Evolutionary conservation across 2,329 filamentous ascomycete species (phyloP).

Genomic region (Diplodia seriata): DNA sequence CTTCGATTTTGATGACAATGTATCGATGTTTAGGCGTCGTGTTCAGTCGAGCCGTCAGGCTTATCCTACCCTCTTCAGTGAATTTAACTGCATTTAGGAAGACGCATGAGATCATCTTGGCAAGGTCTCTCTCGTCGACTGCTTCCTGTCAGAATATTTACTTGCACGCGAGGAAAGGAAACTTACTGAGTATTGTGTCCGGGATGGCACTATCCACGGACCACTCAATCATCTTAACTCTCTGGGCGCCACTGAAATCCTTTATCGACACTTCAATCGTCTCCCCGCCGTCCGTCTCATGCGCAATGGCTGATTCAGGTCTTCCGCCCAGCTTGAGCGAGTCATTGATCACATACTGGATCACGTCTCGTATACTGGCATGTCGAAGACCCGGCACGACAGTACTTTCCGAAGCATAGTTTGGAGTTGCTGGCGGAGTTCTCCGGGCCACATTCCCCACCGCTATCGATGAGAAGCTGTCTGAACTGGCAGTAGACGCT

Average conservation of each 20-base stretch:
- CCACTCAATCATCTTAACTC: constrained; percentile 59
- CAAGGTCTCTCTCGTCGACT: constrained; percentile 68
- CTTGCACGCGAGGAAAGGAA: neutral
- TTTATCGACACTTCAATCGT: constrained; percentile 56
- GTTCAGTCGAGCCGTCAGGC: constrained; percentile 61
- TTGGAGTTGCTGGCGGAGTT: constrained; percentile 38
- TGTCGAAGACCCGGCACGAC: constrained; percentile 57
- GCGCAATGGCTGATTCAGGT: constrained; percentile 59
- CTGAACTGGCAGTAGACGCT: constrained; percentile 26
- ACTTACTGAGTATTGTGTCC: constrained; percentile 57
- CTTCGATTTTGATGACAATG: constrained; percentile 67
- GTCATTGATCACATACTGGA: constrained; percentile 61
- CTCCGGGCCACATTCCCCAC: constrained; percentile 3
- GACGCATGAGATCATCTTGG: constrained; percentile 69
- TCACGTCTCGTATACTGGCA: constrained; percentile 56
- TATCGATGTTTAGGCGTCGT: constrained; percentile 54
- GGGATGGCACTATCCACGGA: constrained; percentile 59
- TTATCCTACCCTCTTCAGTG: constrained; percentile 69
- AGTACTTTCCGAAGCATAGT: constrained; percentile 48
- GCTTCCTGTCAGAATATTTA: constrained; percentile 33
- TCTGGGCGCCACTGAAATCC: constrained; percentile 53
- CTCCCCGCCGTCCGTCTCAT: constrained; percentile 56
- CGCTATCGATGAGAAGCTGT: constrained; percentile 14
- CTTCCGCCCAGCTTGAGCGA: constrained; percentile 60
- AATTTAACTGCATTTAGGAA: constrained; percentile 75